Conservation (phyloP, 176 grass and related monocot genomes). For the Microstegium vimineum region DNA sequence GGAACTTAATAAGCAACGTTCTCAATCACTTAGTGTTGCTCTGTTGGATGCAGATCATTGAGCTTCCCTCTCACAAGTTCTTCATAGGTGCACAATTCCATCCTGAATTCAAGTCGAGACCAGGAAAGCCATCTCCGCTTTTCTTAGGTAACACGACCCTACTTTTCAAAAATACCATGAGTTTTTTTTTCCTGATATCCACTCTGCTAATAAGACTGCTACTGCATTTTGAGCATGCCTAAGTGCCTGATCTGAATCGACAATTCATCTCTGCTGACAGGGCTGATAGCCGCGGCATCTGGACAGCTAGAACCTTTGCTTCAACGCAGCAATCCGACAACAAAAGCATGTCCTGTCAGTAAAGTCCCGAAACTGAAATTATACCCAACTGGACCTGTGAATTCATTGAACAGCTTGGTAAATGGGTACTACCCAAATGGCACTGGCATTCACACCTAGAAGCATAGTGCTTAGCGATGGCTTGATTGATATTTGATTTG, state of each 20-base stretch:
- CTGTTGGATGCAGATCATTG: slow-evolving; percentile 70
- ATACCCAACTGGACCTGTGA: slow-evolving; percentile 38
- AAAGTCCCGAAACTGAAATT: slow-evolving; percentile 14
- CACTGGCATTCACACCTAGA: slow-evolving; percentile 64
- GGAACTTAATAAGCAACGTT: neutral
- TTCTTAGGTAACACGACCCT: slow-evolving; percentile 74
- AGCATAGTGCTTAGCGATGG: neutral
- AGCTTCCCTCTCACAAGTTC: slow-evolving; percentile 71
- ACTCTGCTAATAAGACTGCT: neutral
- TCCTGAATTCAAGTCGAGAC: slow-evolving; percentile 95
- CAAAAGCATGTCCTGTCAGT: neutral
- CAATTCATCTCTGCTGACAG: slow-evolving; percentile 33
- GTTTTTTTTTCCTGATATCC: neutral
- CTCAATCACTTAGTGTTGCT: slow-evolving; percentile 2
- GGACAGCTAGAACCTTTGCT: slow-evolving; percentile 58
- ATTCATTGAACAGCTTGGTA: slow-evolving; percentile 44
- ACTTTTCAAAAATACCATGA: neutral
- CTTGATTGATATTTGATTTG: slow-evolving; percentile 22
- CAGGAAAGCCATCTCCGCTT: slow-evolving; percentile 78
- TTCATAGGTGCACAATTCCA: slow-evolving; percentile 90
- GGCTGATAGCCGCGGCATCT: slow-evolving; percentile 71
- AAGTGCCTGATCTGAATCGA: neutral
- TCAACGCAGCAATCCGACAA: slow-evolving; percentile 6
- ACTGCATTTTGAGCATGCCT: neutral
- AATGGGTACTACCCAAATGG: slow-evolving; percentile 62